Conservation (phyloP, 2,329 filamentous ascomycete species). For the Cercospora citrullina region DNA sequence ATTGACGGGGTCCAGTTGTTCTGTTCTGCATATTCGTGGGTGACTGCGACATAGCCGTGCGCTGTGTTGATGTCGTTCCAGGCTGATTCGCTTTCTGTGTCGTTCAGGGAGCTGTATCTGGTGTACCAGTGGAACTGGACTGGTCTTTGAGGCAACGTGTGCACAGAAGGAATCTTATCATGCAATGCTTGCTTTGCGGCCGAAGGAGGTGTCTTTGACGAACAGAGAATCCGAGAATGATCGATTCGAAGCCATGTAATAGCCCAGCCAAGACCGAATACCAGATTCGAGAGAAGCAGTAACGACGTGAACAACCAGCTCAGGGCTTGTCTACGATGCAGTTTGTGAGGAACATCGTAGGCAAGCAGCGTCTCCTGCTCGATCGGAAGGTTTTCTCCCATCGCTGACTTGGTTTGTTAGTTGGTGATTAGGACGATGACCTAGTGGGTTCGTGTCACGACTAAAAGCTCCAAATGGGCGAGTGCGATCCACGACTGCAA, state of each 20-base stretch:
- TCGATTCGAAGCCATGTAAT: background rate
- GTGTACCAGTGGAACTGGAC: slow-evolving; percentile 20
- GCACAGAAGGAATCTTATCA: background rate
- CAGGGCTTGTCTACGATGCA: background rate
- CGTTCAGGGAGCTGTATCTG: slow-evolving; percentile 19
- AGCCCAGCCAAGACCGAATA: slow-evolving; percentile 7
- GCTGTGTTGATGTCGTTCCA: slow-evolving; percentile 22
- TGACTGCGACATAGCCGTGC: slow-evolving; percentile 20
- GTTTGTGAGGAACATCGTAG: background rate
- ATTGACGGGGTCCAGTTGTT: slow-evolving; percentile 19
- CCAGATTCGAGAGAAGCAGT: slow-evolving; percentile 5
- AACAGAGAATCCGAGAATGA: background rate
- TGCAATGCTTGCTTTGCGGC: background rate
- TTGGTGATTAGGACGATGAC: background rate
- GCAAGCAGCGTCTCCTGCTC: background rate
- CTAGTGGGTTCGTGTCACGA: background rate
- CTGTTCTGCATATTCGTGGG: slow-evolving; percentile 7
- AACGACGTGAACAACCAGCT: background rate
- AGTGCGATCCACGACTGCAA: background rate
- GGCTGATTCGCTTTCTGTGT: slow-evolving; percentile 12
- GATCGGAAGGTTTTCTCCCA: background rate
- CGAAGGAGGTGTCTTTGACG: background rate
- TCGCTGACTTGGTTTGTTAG: background rate
- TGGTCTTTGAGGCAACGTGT: slow-evolving; percentile 6
- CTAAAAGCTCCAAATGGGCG: background rate